phyloP scores from a whole-genome alignment of 2,329 filamentous ascomycete species.

The Nigrospora sphaerica region DNA sequence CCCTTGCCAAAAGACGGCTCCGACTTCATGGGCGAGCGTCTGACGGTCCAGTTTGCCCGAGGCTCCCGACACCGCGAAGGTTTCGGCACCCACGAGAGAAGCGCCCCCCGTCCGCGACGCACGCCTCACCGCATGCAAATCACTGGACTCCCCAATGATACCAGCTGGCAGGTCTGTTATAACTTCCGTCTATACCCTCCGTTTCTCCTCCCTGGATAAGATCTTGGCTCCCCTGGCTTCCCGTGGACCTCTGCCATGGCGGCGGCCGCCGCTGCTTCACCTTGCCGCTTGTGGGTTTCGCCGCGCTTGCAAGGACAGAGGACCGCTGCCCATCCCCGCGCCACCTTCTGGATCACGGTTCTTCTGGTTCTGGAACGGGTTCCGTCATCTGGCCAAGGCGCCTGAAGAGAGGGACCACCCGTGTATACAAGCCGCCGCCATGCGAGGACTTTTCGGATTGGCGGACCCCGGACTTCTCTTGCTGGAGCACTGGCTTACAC shows the following conservation, averaged over 20 bases:
- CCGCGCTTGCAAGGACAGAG: slow-evolving; percentile 17
- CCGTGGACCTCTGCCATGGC: background rate
- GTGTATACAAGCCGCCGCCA: slow-evolving; percentile 12
- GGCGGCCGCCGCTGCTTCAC: slow-evolving; percentile 12
- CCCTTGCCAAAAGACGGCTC: slow-evolving; percentile 68
- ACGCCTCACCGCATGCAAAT: slow-evolving; percentile 97
- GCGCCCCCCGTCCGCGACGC: slow-evolving; percentile 72
- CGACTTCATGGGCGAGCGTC: slow-evolving; percentile 94
- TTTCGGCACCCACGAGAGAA: slow-evolving; percentile 48
- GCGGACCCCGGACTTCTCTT: slow-evolving; percentile 18
- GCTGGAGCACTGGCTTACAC: slow-evolving; percentile 1
- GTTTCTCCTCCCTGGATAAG: slow-evolving; percentile 14
- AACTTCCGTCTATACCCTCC: slow-evolving; percentile 47
- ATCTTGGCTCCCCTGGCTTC: slow-evolving; percentile 9
- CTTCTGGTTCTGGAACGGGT: slow-evolving; percentile 19
- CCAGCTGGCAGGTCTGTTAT: slow-evolving; percentile 99
- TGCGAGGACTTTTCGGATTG: slow-evolving; percentile 19
- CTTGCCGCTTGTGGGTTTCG: slow-evolving; percentile 17
- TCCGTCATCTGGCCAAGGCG: slow-evolving; percentile 21
- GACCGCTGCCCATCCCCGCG: slow-evolving; percentile 4
- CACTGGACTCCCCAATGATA: slow-evolving; percentile 92
- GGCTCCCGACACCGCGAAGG: slow-evolving; percentile 57
- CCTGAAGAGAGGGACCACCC: slow-evolving; percentile 16
- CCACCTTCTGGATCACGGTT: slow-evolving; percentile 4
- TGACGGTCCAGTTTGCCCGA: slow-evolving; percentile 97